Conservation (phyloP, 2,329 filamentous ascomycete species). For the Daldinia eschscholtzii region DNA sequence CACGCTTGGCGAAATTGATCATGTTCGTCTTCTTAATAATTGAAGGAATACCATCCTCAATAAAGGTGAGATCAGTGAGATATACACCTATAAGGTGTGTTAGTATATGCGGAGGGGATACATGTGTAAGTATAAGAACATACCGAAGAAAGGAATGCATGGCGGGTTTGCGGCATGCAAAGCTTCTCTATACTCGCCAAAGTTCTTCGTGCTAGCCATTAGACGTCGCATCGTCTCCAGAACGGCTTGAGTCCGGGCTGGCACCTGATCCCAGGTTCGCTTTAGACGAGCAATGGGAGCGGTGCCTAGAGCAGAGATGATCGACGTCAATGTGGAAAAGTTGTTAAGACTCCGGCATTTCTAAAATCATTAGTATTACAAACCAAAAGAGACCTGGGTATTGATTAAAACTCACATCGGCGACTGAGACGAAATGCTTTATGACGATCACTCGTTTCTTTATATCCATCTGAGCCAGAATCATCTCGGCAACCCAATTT, state of each 20-base stretch:
- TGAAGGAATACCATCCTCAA: slow-evolving; percentile 97
- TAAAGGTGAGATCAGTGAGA: slow-evolving; percentile 96
- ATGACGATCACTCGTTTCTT: slow-evolving; percentile 97
- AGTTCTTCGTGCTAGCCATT: slow-evolving; percentile 98
- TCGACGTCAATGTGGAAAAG: slow-evolving; percentile 96
- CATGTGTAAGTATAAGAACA: slow-evolving; percentile 45
- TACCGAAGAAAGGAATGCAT: slow-evolving; percentile 98
- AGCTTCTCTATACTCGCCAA: slow-evolving; percentile 94
- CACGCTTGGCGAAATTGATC: slow-evolving; percentile 98
- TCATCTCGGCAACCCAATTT: slow-evolving; percentile 99
- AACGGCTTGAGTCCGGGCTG: slow-evolving; percentile 81
- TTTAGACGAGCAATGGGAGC: slow-evolving; percentile 94
- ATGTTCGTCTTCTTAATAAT: slow-evolving; percentile 95
- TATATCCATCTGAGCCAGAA: slow-evolving; percentile 91
- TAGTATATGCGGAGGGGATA: neutral
- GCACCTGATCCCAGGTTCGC: slow-evolving; percentile 94
- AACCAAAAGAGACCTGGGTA: slow-evolving; percentile 9
- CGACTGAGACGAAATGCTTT: slow-evolving; percentile 96
- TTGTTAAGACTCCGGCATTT: slow-evolving; percentile 96
- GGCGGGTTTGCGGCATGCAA: slow-evolving; percentile 94
- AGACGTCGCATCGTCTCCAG: slow-evolving; percentile 92
- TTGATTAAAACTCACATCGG: slow-evolving; percentile 76
- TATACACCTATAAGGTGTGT: slow-evolving; percentile 78
- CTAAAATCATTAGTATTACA: slow-evolving; percentile 59
- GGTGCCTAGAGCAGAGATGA: slow-evolving; percentile 94